Evolutionary conservation across 2,329 filamentous ascomycete species (phyloP).

Genomic region (Curvularia eragrostidis): DNA sequence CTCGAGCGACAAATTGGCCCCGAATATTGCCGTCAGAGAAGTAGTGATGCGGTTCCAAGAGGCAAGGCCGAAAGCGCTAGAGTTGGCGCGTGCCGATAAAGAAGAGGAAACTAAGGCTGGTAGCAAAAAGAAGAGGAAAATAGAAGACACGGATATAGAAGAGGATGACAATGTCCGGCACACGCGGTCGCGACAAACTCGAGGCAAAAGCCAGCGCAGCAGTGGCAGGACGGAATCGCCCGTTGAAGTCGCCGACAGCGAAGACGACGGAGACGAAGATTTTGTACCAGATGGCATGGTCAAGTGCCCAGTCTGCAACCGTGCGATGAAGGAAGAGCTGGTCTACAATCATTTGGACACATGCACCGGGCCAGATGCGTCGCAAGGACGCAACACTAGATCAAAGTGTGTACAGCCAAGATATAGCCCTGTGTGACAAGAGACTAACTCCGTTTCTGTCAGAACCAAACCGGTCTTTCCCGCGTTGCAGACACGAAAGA

Average conservation of each 20-base stretch:
- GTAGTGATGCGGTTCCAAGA: slow-evolving; percentile 78
- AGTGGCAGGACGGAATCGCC: slow-evolving; percentile 39
- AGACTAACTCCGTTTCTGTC: slow-evolving; percentile 14
- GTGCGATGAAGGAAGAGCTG: slow-evolving; percentile 77
- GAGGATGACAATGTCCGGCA: slow-evolving; percentile 43
- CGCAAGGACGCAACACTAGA: slow-evolving; percentile 38
- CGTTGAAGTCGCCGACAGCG: slow-evolving; percentile 49
- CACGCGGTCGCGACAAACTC: slow-evolving; percentile 47
- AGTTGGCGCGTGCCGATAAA: slow-evolving; percentile 64
- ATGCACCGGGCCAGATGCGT: slow-evolving; percentile 56
- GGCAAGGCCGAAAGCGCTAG: slow-evolving; percentile 67
- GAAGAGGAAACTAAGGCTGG: slow-evolving; percentile 20
- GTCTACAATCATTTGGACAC: slow-evolving; percentile 84
- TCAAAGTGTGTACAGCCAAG: slow-evolving; percentile 35
- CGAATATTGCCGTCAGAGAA: slow-evolving; percentile 86
- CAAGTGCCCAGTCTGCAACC: slow-evolving; percentile 80
- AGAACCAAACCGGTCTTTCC: slow-evolving; percentile 35
- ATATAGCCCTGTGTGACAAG: not conserved
- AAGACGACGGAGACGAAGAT: slow-evolving; percentile 56
- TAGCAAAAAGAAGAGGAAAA: slow-evolving; percentile 57
- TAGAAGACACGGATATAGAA: slow-evolving; percentile 59
- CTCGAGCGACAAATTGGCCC: slow-evolving; percentile 82
- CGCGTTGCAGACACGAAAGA: slow-evolving; percentile 34
- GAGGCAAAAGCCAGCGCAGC: slow-evolving; percentile 47
- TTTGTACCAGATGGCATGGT: slow-evolving; percentile 70